Base-by-base conservation (phyloP, 495 filamentous ascomycete genomes). In the Penicillium odoratum region DNA sequence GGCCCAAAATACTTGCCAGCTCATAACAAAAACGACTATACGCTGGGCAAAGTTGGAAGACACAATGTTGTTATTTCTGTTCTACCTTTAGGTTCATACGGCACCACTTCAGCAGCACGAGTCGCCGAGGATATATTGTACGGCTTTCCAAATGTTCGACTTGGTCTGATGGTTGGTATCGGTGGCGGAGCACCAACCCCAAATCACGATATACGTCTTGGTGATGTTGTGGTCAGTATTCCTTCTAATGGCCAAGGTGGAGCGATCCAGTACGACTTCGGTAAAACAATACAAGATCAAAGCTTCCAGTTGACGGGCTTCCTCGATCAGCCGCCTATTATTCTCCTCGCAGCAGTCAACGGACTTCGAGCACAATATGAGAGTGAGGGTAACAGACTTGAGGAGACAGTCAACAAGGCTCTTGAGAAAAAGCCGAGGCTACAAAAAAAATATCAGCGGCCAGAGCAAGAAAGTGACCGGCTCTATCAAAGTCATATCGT, bases 21-120 rank as follows among this genome's bases (percentile, higher is more conserved):
- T 6, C 9, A 7, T 5, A 49, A 76, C 48, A 64, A 72, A 36
- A 70, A 72, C 46, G 73, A 52, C 28, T 78, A 78, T 42, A 69
- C 57, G 1, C 49, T 74, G 0, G 73, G 73, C 18, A 55, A 42
- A 31, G 60, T 76, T 42, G 63, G 64, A n/a, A 55, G 55, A n/a
- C 71, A 76, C 51, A 68, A 68, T 29, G 59, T 71, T 13, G 66
- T 69, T 16, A 65, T 73, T 51, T 64, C 69, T 13, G 56, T 58
- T 51, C 46, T 73, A 36, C 70, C 68, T 11, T 57, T 57, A 45
- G 66, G 64, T 1, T 48, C 63, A 3, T 46, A 46, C 7, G 48
- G 55, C 2, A 43, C 18, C 25, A 16, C 34, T 26, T 51, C 55
- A 44, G 55, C 55, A 7, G 29, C 48, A n/a, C 16, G 7, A 5